phyloP scores from a whole-genome alignment of 208 protist genomes.

The Leishmania aethiopica region DNA sequence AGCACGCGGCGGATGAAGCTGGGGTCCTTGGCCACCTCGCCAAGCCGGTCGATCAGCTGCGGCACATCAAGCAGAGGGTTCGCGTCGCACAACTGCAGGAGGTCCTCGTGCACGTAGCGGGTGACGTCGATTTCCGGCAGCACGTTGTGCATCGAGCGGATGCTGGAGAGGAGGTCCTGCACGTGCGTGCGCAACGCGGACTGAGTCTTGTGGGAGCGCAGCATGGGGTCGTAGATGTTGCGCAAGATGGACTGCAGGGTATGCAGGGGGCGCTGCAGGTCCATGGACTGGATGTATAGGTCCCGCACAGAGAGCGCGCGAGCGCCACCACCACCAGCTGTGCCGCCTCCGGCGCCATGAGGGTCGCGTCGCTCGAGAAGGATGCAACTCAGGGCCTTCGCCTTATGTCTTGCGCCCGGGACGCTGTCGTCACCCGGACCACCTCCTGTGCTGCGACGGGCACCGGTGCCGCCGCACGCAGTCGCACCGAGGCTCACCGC shows the following conservation, averaged over 20 bases:
- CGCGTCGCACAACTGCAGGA: slow-evolving; percentile 71
- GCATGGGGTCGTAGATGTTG: slow-evolving; percentile 77
- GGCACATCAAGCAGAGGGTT: slow-evolving; percentile 64
- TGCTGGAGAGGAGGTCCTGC: slow-evolving; percentile 75
- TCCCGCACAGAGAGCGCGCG: slow-evolving; percentile 48
- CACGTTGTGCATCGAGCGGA: slow-evolving; percentile 55
- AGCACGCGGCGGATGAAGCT: slow-evolving; percentile 68
- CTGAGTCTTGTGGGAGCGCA: slow-evolving; percentile 45
- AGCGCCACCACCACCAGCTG: neutral
- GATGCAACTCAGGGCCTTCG: slow-evolving; percentile 32
- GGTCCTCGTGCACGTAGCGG: slow-evolving; percentile 70
- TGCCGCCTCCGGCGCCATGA: too few relatives aligned
- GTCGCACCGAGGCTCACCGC: slow-evolving; percentile 4
- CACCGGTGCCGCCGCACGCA: neutral
- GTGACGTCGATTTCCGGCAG: slow-evolving; percentile 70
- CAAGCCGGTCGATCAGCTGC: slow-evolving; percentile 75
- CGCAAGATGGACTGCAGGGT: slow-evolving; percentile 62
- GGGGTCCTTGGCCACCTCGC: slow-evolving; percentile 54
- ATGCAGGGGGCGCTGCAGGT: slow-evolving; percentile 61
- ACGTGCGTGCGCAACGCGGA: slow-evolving; percentile 54
- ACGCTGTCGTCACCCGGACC: neutral
- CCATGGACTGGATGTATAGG: slow-evolving; percentile 68
- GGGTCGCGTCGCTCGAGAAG: slow-evolving; percentile 23
- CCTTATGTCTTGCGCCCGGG: neutral
- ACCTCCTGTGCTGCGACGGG: neutral